Evolutionary conservation across 805 yeast species (phyloP).

Genomic region (Metschnikowia hibisci): DNA sequence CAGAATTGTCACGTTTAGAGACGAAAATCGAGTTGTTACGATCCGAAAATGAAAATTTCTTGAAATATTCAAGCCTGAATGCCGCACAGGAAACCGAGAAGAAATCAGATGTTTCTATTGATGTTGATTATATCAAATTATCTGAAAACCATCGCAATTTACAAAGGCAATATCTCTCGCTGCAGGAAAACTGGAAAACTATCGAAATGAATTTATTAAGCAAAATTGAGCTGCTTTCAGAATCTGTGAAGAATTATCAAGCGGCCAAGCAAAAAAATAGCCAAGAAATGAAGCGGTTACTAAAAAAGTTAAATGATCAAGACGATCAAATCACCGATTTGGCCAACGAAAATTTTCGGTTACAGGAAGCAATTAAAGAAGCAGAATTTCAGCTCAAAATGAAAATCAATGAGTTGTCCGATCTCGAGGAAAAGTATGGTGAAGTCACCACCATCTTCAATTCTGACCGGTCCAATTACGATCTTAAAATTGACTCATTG

Average conservation of each 20-base stretch:
- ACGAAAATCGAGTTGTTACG: conserved; percentile 66
- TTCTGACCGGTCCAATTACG: conserved; percentile 28
- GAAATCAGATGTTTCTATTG: conserved; percentile 21
- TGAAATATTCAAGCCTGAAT: conserved; percentile 6
- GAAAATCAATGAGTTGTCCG: conserved; percentile 22
- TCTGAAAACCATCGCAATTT: conserved; percentile 50
- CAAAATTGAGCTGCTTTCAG: conserved; percentile 38
- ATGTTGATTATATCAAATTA: conserved; percentile 41
- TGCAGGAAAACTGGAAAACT: conserved; percentile 78
- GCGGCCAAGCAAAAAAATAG: conserved; percentile 24
- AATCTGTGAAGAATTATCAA: conserved; percentile 27
- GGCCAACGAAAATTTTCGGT: conserved; percentile 2
- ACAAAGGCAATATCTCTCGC: conserved; percentile 68
- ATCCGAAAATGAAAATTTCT: conserved; percentile 49
- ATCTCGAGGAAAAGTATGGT: conserved; percentile 27
- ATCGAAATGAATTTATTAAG: conserved; percentile 64
- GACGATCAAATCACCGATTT: conserved; percentile 24
- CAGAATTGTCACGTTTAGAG: conserved; percentile 60
- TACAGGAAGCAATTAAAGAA: conserved; percentile 24
- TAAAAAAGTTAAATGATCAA: conserved; percentile 13
- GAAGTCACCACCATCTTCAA: conserved; percentile 30
- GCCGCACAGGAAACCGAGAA: background rate
- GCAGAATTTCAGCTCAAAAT: conserved; percentile 17
- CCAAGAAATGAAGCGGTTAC: conserved; percentile 33
- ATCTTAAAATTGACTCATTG: conserved; percentile 24